These are phyloP conservation scores for Cercospora citrullina DNA, from an alignment of 2,329 filamentous ascomycete genomes.

Conservation along the genomic window DNA sequence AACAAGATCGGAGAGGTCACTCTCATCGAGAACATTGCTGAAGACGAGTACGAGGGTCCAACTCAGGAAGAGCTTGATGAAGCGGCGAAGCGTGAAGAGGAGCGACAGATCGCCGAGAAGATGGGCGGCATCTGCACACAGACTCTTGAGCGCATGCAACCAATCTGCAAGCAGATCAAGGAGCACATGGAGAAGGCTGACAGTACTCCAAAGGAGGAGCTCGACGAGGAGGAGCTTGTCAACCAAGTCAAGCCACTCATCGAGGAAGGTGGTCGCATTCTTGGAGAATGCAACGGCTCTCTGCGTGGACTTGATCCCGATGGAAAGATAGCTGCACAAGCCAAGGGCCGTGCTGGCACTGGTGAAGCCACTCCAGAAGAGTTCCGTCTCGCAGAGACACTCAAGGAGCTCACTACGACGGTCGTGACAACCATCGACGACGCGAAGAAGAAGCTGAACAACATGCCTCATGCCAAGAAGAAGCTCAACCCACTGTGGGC, in stretches of 20 bases:
- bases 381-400: slow-evolving; percentile 75
- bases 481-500: slow-evolving; percentile 88
- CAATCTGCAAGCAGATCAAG: slow-evolving; percentile 82
- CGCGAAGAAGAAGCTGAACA: slow-evolving; percentile 82
- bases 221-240: slow-evolving; percentile 87
- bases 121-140: slow-evolving; percentile 73
- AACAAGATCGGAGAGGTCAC: slow-evolving; percentile 66
- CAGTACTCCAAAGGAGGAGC: slow-evolving; percentile 77
- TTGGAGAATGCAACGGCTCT: slow-evolving; percentile 81
- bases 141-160: slow-evolving; percentile 79
- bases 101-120: slow-evolving; percentile 74
- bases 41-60: slow-evolving; percentile 55
- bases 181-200: slow-evolving; percentile 81
- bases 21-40: slow-evolving; percentile 59
- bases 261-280: slow-evolving; percentile 77
- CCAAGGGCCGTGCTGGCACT: slow-evolving; percentile 75
- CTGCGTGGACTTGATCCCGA: slow-evolving; percentile 89
- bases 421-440: slow-evolving; percentile 83
- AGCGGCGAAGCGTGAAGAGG: slow-evolving; percentile 59
- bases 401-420: slow-evolving; percentile 81
- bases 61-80: slow-evolving; percentile 56
- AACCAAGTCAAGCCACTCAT: slow-evolving; percentile 83
- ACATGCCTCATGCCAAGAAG: slow-evolving; percentile 94
- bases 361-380: slow-evolving; percentile 81
- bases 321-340: slow-evolving; percentile 78